Conservation (phyloP, 2,329 filamentous ascomycete genomes). For the Purpureocillium takamizusanense region DNA sequence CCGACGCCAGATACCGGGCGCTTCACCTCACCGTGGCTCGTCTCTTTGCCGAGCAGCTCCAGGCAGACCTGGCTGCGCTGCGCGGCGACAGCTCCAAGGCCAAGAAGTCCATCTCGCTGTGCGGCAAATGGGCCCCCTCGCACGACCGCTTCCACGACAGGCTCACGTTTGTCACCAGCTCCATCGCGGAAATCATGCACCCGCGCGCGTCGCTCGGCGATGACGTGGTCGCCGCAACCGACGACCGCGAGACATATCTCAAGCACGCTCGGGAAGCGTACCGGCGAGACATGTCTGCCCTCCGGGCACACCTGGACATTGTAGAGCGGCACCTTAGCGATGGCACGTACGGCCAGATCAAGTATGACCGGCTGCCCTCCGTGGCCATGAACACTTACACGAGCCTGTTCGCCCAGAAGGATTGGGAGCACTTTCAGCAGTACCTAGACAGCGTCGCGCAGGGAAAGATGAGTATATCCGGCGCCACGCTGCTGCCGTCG, state of each 20-base stretch:
- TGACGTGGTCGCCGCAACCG: constrained; percentile 20
- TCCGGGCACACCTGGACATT: constrained; percentile 42
- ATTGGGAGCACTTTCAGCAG: constrained; percentile 35
- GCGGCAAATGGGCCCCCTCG: constrained; percentile 52
- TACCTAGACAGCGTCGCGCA: constrained; percentile 39
- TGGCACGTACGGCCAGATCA: constrained; percentile 37
- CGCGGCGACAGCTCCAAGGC: constrained; percentile 26
- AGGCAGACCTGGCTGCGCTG: constrained; percentile 33
- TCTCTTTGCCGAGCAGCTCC: constrained; percentile 47
- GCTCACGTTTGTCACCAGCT: constrained; percentile 46
- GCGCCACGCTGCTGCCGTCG: constrained; percentile 45
- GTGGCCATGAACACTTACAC: constrained; percentile 47
- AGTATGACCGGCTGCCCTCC: constrained; percentile 48
- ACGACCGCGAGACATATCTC: constrained; percentile 40
- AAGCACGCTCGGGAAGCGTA: constrained; percentile 44
- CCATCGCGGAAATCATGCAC: constrained; percentile 47
- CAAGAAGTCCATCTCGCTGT: constrained; percentile 40
- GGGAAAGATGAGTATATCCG: constrained; percentile 42
- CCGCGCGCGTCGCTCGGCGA: constrained; percentile 21
- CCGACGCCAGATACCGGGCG: constrained; percentile 36
- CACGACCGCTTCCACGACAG: constrained; percentile 46
- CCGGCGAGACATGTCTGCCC: constrained; percentile 38
- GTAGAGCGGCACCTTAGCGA: constrained; percentile 43
- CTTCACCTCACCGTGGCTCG: constrained; percentile 44
- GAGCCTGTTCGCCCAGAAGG: constrained; percentile 38